These are phyloP conservation scores for Diaporthe citri DNA, from an alignment of 2,329 filamentous ascomycete genomes.

Conservation along the genomic window DNA sequence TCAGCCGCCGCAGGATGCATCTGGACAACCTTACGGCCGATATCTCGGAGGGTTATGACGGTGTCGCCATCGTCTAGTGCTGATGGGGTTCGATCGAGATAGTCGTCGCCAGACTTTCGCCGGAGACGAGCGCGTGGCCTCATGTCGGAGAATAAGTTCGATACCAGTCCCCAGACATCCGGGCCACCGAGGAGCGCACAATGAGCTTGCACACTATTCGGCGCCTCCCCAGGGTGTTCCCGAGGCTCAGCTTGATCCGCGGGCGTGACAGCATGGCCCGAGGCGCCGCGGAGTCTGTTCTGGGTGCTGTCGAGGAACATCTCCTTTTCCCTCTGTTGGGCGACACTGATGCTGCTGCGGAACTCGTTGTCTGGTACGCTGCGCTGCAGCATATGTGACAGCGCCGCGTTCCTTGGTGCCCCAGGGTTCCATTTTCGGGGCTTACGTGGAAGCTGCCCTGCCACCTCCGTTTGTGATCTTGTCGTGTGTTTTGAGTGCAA, in stretches of 20 bases:
- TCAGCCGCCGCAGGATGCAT: background rate
- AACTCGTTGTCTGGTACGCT: no score
- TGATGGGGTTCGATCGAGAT: background rate
- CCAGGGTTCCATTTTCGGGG: no score
- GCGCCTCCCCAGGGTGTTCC: background rate
- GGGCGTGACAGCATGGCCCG: background rate
- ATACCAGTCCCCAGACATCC: slow-evolving; percentile 9
- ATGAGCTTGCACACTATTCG: background rate
- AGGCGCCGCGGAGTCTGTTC: background rate
- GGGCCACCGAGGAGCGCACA: slow-evolving; percentile 28
- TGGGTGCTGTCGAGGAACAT: background rate
- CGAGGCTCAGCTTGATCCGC: background rate
- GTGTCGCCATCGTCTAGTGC: no score
- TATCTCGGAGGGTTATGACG: background rate
- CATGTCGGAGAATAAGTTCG: background rate
- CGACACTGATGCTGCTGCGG: background rate
- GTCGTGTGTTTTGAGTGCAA: background rate
- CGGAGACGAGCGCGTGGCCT: background rate
- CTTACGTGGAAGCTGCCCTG: background rate
- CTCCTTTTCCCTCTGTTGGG: background rate
- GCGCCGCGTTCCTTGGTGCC: no score
- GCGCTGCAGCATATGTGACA: background rate
- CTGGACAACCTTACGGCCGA: background rate
- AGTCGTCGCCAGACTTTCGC: background rate
- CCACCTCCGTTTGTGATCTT: background rate